Base-by-base conservation (phyloP, 192 early-diverging fungal genomes). In the Coemansia sp. region DNA sequence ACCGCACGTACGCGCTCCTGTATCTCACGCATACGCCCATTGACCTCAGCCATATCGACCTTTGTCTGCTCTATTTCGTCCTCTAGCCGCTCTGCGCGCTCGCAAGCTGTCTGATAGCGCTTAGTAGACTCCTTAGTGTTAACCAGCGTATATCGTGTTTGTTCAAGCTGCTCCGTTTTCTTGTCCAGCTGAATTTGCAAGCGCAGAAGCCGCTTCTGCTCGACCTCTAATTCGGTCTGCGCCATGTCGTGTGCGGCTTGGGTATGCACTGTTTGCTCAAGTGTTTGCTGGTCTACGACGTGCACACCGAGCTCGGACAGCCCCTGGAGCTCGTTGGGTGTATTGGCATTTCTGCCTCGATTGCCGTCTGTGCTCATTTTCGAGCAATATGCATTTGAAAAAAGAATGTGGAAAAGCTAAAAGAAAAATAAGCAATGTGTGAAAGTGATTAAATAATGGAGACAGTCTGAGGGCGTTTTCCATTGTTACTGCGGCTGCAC, bases 131-230 rank as follows among this genome's bases (percentile, higher is more conserved):
- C 34, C 34, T 37, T 37, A 1, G 34, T 37, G 9, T 1, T 37
- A 1, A 10, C 34, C 34, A 37, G 9, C 1, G 53, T 23, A 11
- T 67, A 42, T 72, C 59, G 61, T 57, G 61, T 14, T 39, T 61
- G 66, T 10, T n/a, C 38, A 0, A 57, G 49, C 8, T 64, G 51
- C 15, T 70, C 58, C n/a, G 21, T 61, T 25, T 55, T 47, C 14
- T 52, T 53, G n/a, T 33, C 50, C 11, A 71, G 59, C 48, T 66
- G 61, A 25, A 53, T 37, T 43, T 61, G 53, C 8, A 81, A 53
- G 47, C 85, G 87, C 27, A 64, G 71, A 3, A 90, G 63, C 3
- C 92, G 84, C 61, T 84, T 90, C 54, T 81, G 66, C 53, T 93
- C 87, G 19, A 80, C 41, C 6, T 73, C 84, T 7, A 84, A 75